These are phyloP conservation scores for Silene conica DNA, from an alignment of 148 eudicot species.

Conservation along the genomic window DNA sequence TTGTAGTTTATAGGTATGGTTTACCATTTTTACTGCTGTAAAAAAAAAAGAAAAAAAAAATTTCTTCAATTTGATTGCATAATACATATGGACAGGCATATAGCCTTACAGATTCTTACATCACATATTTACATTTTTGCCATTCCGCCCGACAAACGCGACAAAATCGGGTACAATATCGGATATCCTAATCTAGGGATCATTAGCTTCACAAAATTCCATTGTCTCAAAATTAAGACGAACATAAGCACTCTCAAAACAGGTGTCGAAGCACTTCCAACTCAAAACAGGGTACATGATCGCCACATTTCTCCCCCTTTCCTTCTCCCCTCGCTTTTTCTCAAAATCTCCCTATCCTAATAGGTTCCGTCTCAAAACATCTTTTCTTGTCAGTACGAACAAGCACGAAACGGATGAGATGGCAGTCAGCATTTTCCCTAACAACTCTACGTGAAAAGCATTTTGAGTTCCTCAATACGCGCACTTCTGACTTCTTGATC, in stretches of 20 bases:
- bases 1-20: too few relatives aligned
- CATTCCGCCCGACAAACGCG: too few relatives aligned
- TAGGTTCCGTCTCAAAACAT: too few relatives aligned
- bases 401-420: not conserved
- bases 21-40: too few relatives aligned
- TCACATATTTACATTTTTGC: not conserved
- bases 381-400: too few relatives aligned
- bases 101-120: not conserved
- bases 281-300: too few relatives aligned
- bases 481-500: slow-evolving; percentile 97
- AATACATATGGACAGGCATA: not conserved
- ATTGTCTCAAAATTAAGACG: not conserved
- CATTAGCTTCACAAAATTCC: slow-evolving; percentile 16
- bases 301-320: not conserved
- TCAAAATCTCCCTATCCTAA: too few relatives aligned
- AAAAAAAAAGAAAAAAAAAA: too few relatives aligned
- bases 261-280: not conserved
- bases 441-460: slow-evolving; percentile 65
- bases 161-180: not conserved
- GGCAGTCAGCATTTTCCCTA: not conserved
- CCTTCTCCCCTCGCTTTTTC: not conserved
- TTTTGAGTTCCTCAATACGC: slow-evolving; percentile 86
- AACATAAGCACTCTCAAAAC: too few relatives aligned
- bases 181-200: slow-evolving; percentile 2
- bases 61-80: too few relatives aligned